Evolutionary conservation across 495 filamentous ascomycete genomes (phyloP), one percentile per base, ranked within the genome.

Genomic region (Oleoguttula mirabilis): DNA sequence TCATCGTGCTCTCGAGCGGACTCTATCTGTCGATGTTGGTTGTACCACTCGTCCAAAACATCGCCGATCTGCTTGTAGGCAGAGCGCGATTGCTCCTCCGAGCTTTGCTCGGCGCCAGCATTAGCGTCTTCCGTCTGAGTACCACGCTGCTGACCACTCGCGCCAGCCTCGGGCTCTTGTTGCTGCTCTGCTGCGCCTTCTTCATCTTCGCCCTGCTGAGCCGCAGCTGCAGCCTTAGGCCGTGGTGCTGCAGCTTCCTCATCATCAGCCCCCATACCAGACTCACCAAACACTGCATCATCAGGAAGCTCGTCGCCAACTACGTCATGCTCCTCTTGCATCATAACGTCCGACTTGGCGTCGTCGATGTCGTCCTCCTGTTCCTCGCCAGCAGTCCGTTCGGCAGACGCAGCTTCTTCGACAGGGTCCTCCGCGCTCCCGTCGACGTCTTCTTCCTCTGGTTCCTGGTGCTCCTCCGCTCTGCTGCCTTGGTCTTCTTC

Each of bases 51-150:
- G 52, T 95, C 88, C n/a, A 99, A 69, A 16, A 81, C 78, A 65
- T 95, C 84, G 1, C 92, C 92, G 41, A 99, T 71, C 47, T 90
- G 88, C 64, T 88, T 85, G 68, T 93, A 93, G 2, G 85, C 77
- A 39, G 80, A 68, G 16, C 14, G 45, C 32, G 10, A 21, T 39
- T 40, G 43, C 32, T 57, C 43, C 17, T 52, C 47, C 10, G 49
- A 30, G 3, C 39, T 32, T 2, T 53, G 37, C 14, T 50, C 11
- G 7, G 22, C 6, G 14, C 15, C 21, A 2, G 36, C 15, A 10
- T n/a, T 24, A n/a, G 14, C 17, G 8, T 39, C 33, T 24, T 50
- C 21, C 16, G n/a, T 22, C 10, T 12, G 27, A 1, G 19, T 27
- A 14, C 32, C 20, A 30, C 19, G 10, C 3, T 36, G 3, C 22